Base-by-base conservation (phyloP, 306 rosid species). In the Myrica gale region DNA sequence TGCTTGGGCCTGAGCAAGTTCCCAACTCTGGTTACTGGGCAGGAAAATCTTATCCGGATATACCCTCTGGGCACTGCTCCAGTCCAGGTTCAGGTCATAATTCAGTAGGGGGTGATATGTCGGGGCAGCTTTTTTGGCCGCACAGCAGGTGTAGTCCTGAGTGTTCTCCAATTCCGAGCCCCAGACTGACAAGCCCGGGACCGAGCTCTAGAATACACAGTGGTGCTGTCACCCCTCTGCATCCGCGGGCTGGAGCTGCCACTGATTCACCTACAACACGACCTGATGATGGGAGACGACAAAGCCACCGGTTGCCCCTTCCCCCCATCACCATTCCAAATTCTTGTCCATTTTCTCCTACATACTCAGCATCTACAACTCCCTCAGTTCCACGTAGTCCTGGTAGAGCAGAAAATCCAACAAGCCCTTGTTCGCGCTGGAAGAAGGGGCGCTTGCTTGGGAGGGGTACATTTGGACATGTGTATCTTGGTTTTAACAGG, bases 61-160 rank as follows among this genome's bases (percentile, higher is more conserved):
- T 82, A 76, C 83, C 88, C 58, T 92, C 99, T 73, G 93, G 99
- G 55, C 99, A 90, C 61, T 88, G 99, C 84, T 96, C 99, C 26
- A 96, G 99, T 82, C 99, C 98, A 55, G 97, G 97, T 68, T 96
- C 99, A 0, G 99, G 99, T 82, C 97, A 96, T 63, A 96, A 96
- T 79, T 96, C 99, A 75, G 88, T 90, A 92, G 99, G 97, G 71
- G 99, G 98, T 82, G 99, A 96, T 87, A 82, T 88, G 87, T 81
- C 92, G 23, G 98, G 92, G 61, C 97, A 80, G 74, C 58, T 84
- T 45, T 76, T 86, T 85, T 76, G 85, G 87, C 90, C 81, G 53
- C 90, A 82, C 48, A 90, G 81, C 79, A 79, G 89, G 82, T 85
- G 90, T 77, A 88, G 93, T 83, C 84, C 92, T 1, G 96, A 93